Base-by-base conservation (phyloP, 2,329 filamentous ascomycete genomes). In the Rutstroemia sp. region DNA sequence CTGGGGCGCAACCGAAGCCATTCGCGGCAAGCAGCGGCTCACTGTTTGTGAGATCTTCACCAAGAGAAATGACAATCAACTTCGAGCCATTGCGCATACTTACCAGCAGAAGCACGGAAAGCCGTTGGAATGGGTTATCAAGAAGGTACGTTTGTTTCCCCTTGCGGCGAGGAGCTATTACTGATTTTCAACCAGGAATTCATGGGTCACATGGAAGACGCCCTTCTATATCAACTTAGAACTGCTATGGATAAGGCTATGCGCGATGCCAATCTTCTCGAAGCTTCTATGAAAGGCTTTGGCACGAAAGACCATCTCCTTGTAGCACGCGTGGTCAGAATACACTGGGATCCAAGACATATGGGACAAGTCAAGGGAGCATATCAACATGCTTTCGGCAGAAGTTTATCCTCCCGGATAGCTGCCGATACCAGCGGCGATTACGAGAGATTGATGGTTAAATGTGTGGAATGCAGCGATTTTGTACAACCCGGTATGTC, bases 201-300 rank as follows among this genome's bases (percentile, higher is more conserved):
- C 72, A 88, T 86, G 0, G 92, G 92, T 0, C 92, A 97, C 69
- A 96, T 97, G 91, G 79, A 92, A 70, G 82, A 89, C 16, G 90
- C 90, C 0, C 79, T 97, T 0, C 73, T 94, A 25, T 85, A 84
- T 69, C 90, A 96, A 71, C 75, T 96, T n/a, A 80, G 80, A 10
- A 78, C 86, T 12, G 92, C 88, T 2, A 75, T 81, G 5, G 90
- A 96, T 72, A 89, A 87, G 62, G 90, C 89, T 58, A 87, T 89
- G 78, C 86, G 90, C 62, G 92, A 95, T 65, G 94, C 92, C 0
- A 75, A 80, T 21, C 76, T 90, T 4, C 78, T 97, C n/a, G 91
- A 96, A 69, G 87, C 88, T 14, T 79, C 87, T 16, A 97, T 97
- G 92, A 80, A 82, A 1, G 94, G 92, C 0, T 66, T 87, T 61